phyloP scores from a whole-genome alignment of 2,329 filamentous ascomycete genomes.

The Xylariaceae sp. region DNA sequence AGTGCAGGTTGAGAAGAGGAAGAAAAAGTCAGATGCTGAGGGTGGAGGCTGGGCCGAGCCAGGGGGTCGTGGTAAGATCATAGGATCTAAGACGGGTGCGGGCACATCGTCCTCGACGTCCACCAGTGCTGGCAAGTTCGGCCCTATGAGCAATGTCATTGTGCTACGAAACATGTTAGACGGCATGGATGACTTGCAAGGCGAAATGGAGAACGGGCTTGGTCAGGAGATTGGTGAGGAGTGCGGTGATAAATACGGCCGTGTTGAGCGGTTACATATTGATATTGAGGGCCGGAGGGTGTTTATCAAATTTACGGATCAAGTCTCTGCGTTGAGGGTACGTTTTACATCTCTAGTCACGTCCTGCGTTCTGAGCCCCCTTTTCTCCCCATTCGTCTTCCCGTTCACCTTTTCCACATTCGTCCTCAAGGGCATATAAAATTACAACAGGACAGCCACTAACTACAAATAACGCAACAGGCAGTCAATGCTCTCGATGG shows the following conservation, averaged over 20 bases:
- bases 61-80: conserved; percentile 68
- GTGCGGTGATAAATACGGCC: conserved; percentile 83
- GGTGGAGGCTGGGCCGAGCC: conserved; percentile 72
- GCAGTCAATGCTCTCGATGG: conserved; percentile 88
- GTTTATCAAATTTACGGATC: conserved; percentile 88
- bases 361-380: background rate
- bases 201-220: conserved; percentile 69
- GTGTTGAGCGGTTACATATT: conserved; percentile 74
- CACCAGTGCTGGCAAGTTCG: conserved; percentile 47
- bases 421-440: conserved; percentile 1
- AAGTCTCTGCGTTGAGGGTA: conserved; percentile 77
- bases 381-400: background rate
- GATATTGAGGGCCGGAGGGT: conserved; percentile 62
- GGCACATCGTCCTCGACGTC: conserved; percentile 14
- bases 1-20: conserved; percentile 79
- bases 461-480: conserved; percentile 36
- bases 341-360: conserved; percentile 33
- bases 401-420: background rate
- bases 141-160: conserved; percentile 74
- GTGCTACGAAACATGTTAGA: conserved; percentile 81
- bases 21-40: conserved; percentile 71
- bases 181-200: conserved; percentile 67
- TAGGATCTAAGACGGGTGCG: conserved; percentile 55
- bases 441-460: background rate
- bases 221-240: conserved; percentile 95